These are phyloP conservation scores for Cytospora mali DNA, from an alignment of 2,329 filamentous ascomycete genomes.

Conservation along the genomic window DNA sequence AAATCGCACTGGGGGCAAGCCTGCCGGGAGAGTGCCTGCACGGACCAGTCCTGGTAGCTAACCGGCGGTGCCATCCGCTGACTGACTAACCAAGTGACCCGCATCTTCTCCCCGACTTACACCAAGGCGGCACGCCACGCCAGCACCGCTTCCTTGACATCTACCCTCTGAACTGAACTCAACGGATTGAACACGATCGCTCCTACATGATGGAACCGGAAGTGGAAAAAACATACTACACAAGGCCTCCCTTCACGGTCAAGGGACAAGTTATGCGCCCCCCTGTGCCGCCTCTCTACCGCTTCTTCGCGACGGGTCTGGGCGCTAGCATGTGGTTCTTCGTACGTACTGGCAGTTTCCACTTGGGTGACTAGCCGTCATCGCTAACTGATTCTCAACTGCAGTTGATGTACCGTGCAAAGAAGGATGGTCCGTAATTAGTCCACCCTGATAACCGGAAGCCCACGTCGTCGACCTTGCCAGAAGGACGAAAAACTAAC, in stretches of 20 bases:
- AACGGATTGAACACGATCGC: background rate
- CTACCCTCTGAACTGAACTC: background rate
- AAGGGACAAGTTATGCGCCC: conserved; percentile 38
- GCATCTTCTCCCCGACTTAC: background rate
- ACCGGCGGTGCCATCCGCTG: too few species aligned
- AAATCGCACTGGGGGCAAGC: background rate
- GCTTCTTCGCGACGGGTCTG: conserved; percentile 81
- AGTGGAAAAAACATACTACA: too few species aligned
- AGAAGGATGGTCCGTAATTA: conserved; percentile 75
- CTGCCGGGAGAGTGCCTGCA: background rate
- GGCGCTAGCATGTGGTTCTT: conserved; percentile 99
- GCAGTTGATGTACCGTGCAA: conserved; percentile 95
- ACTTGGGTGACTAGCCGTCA: conserved; percentile 23
- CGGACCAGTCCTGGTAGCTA: too few species aligned
- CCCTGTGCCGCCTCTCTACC: conserved; percentile 67
- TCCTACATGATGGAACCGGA: too few species aligned
- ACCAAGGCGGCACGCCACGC: too few species aligned
- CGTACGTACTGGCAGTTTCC: conserved; percentile 58
- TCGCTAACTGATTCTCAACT: conserved; percentile 26
- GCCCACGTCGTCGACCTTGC: background rate
- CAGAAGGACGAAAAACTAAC: conserved; percentile 6
- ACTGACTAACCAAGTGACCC: too few species aligned
- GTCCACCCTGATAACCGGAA: background rate
- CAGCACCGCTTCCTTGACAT: too few species aligned
- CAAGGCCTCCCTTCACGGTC: too few species aligned